Percentiles rank a stretch among this genome's conserved stretches.
phyloP scores from a whole-genome alignment of 495 filamentous ascomycete genomes.

The Daldinia grandis region DNA sequence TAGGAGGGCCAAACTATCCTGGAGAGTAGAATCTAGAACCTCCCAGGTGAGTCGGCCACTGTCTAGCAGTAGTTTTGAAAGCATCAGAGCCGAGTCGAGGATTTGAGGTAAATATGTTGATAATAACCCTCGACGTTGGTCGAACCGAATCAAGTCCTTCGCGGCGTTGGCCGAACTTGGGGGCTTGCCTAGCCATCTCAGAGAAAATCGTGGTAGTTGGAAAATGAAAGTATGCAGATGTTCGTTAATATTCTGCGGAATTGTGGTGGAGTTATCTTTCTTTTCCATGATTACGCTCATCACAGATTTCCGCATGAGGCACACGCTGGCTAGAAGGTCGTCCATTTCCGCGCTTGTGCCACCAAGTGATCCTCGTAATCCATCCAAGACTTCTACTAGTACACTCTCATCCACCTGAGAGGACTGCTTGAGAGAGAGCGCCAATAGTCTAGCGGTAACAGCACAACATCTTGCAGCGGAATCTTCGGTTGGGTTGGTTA shows the following conservation, averaged over 20 bases:
- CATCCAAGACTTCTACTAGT: constrained; percentile 60
- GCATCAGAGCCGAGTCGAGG: constrained; percentile 65
- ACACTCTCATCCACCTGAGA: constrained; percentile 47
- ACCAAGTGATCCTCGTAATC: constrained; percentile 64
- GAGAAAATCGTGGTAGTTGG: constrained; percentile 60
- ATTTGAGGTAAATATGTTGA: constrained; percentile 54
- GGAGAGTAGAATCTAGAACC: constrained; percentile 60
- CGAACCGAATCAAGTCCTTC: constrained; percentile 61
- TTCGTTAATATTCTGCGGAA: constrained; percentile 21
- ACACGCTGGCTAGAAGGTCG: constrained; percentile 71
- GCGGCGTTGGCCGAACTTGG: constrained; percentile 52
- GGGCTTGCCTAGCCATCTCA: constrained; percentile 64
- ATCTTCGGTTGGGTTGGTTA: constrained; percentile 46
- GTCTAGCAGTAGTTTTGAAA: constrained; percentile 56
- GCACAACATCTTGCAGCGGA: constrained; percentile 56
- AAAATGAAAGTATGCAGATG: constrained; percentile 60
- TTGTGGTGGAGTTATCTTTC: constrained; percentile 4
- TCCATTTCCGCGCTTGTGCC: constrained; percentile 73
- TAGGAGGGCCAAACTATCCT: constrained; percentile 61
- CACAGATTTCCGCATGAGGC: constrained; percentile 66
- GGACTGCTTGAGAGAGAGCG: constrained; percentile 53
- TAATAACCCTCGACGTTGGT: constrained; percentile 63
- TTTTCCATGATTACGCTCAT: constrained; percentile 58
- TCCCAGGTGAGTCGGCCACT: constrained; percentile 57
- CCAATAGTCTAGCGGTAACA: constrained; percentile 54